Evolutionary conservation across 305 asterid genomes (phyloP).

Genomic region (Stenogyne calaminthoides): DNA sequence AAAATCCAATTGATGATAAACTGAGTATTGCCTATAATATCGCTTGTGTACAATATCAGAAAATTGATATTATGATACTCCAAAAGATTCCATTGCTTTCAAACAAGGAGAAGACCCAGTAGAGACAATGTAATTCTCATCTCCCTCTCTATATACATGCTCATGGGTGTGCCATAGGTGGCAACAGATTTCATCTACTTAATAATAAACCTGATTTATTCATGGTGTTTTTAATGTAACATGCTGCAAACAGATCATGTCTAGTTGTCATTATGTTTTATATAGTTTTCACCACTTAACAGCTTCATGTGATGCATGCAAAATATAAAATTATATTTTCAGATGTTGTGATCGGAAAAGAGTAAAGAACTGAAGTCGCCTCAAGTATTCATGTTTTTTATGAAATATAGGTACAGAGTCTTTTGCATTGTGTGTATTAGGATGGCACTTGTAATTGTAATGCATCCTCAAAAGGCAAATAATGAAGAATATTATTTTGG

Average conservation of each 20-base stretch:
- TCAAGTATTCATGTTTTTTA: neutral
- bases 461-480: neutral
- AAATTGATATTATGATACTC: slow-evolving; percentile 50
- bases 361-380: neutral
- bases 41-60: slow-evolving; percentile 53
- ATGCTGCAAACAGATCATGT: neutral
- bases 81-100: slow-evolving; percentile 52
- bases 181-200: neutral
- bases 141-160: neutral
- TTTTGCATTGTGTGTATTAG: neutral
- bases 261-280: neutral
- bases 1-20: slow-evolving; percentile 68
- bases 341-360: neutral
- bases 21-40: slow-evolving; percentile 46
- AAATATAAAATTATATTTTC: neutral
- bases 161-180: neutral
- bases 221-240: slow-evolving; percentile 15
- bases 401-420: neutral
- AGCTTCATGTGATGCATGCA: slow-evolving; percentile 5
- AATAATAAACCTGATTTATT: slow-evolving; percentile 4
- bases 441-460: neutral
- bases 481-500: neutral
- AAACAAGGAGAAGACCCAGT: slow-evolving; percentile 67
- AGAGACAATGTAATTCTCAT: slow-evolving; percentile 44
- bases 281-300: neutral